Conservation (phyloP, 257 asterid species). For the Solanum paucissectum region DNA sequence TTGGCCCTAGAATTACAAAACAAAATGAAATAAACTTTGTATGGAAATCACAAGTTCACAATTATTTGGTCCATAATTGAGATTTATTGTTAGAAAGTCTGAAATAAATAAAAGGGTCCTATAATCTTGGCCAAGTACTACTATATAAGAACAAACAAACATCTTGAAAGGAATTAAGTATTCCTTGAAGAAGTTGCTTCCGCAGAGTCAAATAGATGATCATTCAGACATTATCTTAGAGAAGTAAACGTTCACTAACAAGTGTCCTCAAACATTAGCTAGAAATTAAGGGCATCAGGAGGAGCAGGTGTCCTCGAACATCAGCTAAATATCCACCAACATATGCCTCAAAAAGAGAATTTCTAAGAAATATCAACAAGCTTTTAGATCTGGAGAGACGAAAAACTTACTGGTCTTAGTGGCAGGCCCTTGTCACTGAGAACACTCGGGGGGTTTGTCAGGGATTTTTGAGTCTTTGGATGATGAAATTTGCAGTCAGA, state of each 20-base stretch:
- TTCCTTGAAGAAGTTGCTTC: not conserved
- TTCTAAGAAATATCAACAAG: not conserved
- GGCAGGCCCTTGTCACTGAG: conserved; percentile 47
- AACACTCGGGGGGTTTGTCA: not conserved
- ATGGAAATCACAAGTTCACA: not conserved
- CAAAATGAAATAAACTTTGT: not conserved
- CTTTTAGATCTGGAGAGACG: not conserved
- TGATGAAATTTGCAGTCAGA: conserved; percentile 34
- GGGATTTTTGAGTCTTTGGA: conserved; percentile 19
- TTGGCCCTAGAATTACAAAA: conserved; percentile 46
- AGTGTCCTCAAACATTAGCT: not conserved
- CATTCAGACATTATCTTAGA: not conserved
- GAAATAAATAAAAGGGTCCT: not conserved
- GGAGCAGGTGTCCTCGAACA: not conserved
- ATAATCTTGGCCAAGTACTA: not conserved
- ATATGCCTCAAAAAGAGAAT: not conserved
- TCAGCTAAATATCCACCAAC: not conserved
- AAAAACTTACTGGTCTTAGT: conserved; percentile 40
- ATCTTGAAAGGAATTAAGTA: not conserved
- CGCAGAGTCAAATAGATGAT: not conserved
- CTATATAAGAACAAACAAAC: not conserved
- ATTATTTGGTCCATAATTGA: not conserved
- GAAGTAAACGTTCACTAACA: not conserved
- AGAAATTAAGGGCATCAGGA: not conserved
- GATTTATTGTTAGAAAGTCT: not conserved